Conservation (phyloP, 306 rosid genomes). For the Pyrus betulifolia region DNA sequence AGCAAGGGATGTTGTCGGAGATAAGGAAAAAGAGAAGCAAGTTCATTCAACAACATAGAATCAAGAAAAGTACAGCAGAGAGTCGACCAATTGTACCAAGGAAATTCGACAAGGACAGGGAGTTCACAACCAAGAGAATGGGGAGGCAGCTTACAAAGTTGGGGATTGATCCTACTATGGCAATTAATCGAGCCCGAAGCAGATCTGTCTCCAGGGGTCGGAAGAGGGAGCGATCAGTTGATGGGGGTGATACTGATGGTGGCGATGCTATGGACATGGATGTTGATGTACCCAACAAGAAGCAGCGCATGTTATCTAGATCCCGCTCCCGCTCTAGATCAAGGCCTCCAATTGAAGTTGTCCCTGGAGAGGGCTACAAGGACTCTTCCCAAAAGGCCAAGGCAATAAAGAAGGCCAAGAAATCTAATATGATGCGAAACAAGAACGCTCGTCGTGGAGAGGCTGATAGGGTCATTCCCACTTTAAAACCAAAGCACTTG, state of each 20-base stretch:
- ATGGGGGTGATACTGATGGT: slow-evolving; percentile 25
- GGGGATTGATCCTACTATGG: slow-evolving; percentile 66
- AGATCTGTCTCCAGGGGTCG: slow-evolving; percentile 53
- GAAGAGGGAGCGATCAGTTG: slow-evolving; percentile 68
- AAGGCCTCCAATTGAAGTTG: slow-evolving; percentile 58
- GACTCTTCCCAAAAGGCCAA: slow-evolving; percentile 64
- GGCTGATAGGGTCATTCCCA: slow-evolving; percentile 87
- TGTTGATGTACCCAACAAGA: slow-evolving; percentile 57
- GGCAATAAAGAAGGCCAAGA: slow-evolving; percentile 60
- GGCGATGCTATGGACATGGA: slow-evolving; percentile 43
- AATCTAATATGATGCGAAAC: slow-evolving; percentile 61
- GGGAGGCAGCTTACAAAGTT: slow-evolving; percentile 66
- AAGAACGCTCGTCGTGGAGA: slow-evolving; percentile 82
- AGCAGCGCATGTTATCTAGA: slow-evolving; percentile 42
- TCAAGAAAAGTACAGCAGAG: slow-evolving; percentile 83
- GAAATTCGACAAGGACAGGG: slow-evolving; percentile 58
- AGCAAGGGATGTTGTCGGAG: slow-evolving; percentile 49
- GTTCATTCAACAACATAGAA: slow-evolving; percentile 69
- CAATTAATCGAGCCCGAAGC: slow-evolving; percentile 65
- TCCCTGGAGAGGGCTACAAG: slow-evolving; percentile 79
- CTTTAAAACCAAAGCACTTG: slow-evolving; percentile 70
- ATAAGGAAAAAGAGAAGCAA: slow-evolving; percentile 65
- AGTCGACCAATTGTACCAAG: slow-evolving; percentile 76
- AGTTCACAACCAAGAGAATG: slow-evolving; percentile 66
- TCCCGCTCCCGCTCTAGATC: slow-evolving; percentile 53